Conservation (phyloP, 768 basidiomycete genomes). For the Suillus fuscotomentosus region DNA sequence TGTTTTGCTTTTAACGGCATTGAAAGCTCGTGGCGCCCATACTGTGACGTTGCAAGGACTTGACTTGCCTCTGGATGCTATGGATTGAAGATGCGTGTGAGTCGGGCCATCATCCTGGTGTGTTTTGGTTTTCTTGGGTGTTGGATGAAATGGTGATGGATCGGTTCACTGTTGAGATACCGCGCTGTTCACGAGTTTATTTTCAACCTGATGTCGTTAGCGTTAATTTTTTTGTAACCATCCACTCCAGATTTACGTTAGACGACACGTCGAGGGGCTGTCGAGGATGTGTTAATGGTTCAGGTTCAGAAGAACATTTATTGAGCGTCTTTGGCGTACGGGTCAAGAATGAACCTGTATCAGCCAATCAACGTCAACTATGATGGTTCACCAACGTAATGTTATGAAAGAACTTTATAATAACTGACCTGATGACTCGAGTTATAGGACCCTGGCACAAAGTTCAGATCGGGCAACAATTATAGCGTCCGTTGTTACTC, state of each 20-base stretch:
- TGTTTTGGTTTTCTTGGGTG: neutral
- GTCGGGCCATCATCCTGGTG: neutral
- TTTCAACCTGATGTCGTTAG: neutral
- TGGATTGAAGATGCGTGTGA: neutral
- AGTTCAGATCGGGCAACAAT: neutral
- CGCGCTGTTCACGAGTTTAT: neutral
- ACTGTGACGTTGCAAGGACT: neutral
- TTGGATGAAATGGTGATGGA: neutral
- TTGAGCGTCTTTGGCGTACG: neutral
- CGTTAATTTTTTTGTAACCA: neutral
- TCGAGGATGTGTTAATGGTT: neutral
- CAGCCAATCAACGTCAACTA: neutral
- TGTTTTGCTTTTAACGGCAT: neutral
- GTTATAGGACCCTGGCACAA: neutral
- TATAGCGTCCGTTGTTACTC: neutral
- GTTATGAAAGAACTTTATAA: neutral
- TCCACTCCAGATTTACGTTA: slow-evolving; percentile 3
- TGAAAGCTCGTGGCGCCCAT: neutral
- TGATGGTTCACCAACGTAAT: neutral
- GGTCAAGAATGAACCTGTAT: slow-evolving; percentile 2
- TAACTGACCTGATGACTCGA: neutral
- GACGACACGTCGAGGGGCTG: neutral
- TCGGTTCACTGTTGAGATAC: neutral
- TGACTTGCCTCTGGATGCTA: neutral
- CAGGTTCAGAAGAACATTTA: neutral